A percentile compares a stretch with the other conserved stretches of the same genome.
These are phyloP conservation scores for Epicoccum nigrum DNA, from an alignment of 2,329 filamentous ascomycete genomes.

Conservation along the genomic window DNA sequence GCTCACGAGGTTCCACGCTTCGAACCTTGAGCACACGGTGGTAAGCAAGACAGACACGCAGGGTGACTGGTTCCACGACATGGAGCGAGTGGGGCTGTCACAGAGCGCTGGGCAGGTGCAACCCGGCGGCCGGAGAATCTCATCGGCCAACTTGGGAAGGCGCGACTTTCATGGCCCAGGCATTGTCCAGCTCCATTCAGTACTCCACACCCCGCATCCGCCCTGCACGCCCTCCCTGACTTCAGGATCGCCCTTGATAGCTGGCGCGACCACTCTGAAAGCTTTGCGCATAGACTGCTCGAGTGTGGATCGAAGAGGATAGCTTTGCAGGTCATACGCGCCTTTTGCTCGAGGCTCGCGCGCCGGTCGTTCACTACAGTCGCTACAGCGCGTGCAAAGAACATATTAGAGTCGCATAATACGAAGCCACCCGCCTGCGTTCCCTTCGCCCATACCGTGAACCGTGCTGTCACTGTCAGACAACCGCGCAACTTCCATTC, in stretches of 20 bases:
- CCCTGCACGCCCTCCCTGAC: slow-evolving; percentile 18
- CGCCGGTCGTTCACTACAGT: slow-evolving; percentile 26
- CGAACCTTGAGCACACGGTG: slow-evolving; percentile 24
- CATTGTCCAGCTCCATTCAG: slow-evolving; percentile 1
- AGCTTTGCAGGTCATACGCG: slow-evolving; percentile 41
- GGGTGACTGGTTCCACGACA: slow-evolving; percentile 36
- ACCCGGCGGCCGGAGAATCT: slow-evolving; percentile 1
- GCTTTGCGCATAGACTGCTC: slow-evolving; percentile 37
- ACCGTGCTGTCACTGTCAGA: slow-evolving; percentile 21
- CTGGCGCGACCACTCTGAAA: slow-evolving; percentile 23
- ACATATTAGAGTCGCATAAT: slow-evolving; percentile 36
- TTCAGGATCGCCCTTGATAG: slow-evolving; percentile 19
- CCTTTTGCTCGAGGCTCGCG: slow-evolving; percentile 33
- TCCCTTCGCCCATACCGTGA: slow-evolving; percentile 14
- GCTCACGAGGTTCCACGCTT: slow-evolving; percentile 16
- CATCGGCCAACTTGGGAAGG: neutral
- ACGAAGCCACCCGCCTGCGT: slow-evolving; percentile 20
- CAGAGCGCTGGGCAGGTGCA: slow-evolving; percentile 26
- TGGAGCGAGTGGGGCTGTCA: slow-evolving; percentile 26
- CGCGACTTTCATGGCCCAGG: slow-evolving; percentile 12
- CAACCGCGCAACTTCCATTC: slow-evolving; percentile 12
- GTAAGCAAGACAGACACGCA: slow-evolving; percentile 22
- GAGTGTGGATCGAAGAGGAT: slow-evolving; percentile 23
- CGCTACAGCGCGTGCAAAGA: slow-evolving; percentile 29
- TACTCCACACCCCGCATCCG: slow-evolving; percentile 19